Conservation (phyloP, 1,284 basidiomycete species). For the Ustilago cynodontis region DNA sequence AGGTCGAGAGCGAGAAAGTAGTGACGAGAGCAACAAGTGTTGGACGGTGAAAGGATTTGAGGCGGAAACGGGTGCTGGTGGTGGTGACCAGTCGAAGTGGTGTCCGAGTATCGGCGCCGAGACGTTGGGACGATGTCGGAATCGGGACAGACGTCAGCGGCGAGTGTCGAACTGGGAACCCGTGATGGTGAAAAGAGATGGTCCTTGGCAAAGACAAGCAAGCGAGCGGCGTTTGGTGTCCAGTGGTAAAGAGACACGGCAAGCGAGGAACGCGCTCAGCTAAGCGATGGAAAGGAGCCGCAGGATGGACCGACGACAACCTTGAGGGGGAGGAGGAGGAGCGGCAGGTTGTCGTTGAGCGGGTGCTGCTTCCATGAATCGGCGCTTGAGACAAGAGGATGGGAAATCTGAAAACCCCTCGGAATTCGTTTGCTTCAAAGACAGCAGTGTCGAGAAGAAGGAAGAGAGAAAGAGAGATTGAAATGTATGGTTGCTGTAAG, state of each 20-base stretch:
- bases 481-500: neutral
- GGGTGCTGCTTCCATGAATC: neutral
- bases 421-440: neutral
- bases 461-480: neutral
- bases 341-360: too few species aligned
- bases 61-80: neutral
- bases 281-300: slow-evolving; percentile 1
- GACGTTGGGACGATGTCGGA: neutral
- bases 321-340: neutral
- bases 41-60: neutral
- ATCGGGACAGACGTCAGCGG: neutral
- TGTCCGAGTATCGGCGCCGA: neutral
- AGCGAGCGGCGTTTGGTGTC: neutral
- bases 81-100: neutral
- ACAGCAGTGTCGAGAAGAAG: too few species aligned
- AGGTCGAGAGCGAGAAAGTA: neutral
- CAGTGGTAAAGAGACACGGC: slow-evolving; percentile 7
- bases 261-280: neutral
- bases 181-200: neutral
- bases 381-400: neutral
- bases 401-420: too few species aligned
- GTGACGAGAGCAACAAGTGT: neutral
- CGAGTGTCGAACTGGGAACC: neutral
- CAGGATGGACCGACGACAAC: neutral
- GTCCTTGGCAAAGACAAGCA: neutral